Evolutionary conservation across 2,329 filamentous ascomycete genomes (phyloP), one percentile per base, ranked within the genome.

Genomic region (Colletotrichum sojae): DNA sequence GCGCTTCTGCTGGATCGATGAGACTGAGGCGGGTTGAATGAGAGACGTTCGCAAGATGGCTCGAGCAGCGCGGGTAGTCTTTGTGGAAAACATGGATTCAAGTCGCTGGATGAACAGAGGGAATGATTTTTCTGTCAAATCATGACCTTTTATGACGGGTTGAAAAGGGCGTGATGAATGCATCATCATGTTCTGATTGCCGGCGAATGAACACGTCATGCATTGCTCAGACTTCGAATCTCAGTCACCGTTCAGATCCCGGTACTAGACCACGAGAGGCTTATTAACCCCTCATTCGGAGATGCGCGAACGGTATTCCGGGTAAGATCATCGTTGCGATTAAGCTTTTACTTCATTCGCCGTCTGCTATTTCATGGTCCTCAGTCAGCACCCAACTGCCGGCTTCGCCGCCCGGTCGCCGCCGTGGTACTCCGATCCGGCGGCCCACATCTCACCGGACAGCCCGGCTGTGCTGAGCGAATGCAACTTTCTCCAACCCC

Each of bases 181-280:
- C 36, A 25, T 36, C 31, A 56, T 56, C 45, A 54, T 57, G 13
- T 40, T 27, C n/a, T 64, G 18, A 54, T 43, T n/a, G 5, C 9
- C 48, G 18, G 9, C 16, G 48, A 39, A 48, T 64, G 20, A 20
- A 43, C 59, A 68, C 65, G 65, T 68, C 65, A 68, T 68, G 46
- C 27, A 64, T 31, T 48, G 22, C 40, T 48, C 53, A 54, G 36
- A 53, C 25, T 25, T 36, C 6, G 59, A 54, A 25, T 46, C 25
- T 25, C 45, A 13, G 59, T 51, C 18, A n/a, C 46, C 18, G 27
- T 40, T 40, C 60, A 59, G 49, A 48, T 40, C 51, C 60, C 48
- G 52, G 39, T 9, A n/a, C n/a, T n/a, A 36, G 51, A n/a, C 25
- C 48, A 22, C n/a, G 27, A 12, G 18, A 5, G 20, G 8, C 18